phyloP scores from a whole-genome alignment of 495 filamentous ascomycete species.

The Penicillium waksmanii region DNA sequence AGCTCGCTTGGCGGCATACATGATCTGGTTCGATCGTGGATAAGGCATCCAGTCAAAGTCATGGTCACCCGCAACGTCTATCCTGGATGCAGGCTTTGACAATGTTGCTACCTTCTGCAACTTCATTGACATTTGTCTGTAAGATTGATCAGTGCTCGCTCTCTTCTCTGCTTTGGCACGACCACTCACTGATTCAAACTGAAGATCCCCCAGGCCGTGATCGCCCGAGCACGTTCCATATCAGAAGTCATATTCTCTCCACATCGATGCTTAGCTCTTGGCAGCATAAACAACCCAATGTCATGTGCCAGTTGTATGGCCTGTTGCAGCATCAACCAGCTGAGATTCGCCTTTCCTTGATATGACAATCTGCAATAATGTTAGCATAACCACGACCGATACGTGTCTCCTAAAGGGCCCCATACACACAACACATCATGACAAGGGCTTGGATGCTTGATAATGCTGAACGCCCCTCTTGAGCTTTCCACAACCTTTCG shows the following conservation, averaged over 20 bases:
- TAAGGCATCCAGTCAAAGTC: slow-evolving; percentile 40
- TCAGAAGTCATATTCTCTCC: slow-evolving; percentile 21
- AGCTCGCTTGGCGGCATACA: slow-evolving; percentile 33
- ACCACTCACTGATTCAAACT: slow-evolving; percentile 35
- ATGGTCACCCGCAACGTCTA: slow-evolving; percentile 19
- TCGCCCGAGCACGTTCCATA: slow-evolving; percentile 25
- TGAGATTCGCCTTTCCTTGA: slow-evolving; percentile 31
- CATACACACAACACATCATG: slow-evolving; percentile 44
- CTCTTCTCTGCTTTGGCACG: background rate
- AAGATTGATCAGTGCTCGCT: background rate
- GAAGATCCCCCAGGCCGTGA: slow-evolving; percentile 41
- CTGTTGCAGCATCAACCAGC: slow-evolving; percentile 41
- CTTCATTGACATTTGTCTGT: slow-evolving; percentile 38
- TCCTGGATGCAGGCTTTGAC: slow-evolving; percentile 21
- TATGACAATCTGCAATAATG: slow-evolving; percentile 31
- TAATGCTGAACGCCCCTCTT: slow-evolving; percentile 36
- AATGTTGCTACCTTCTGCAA: slow-evolving; percentile 26
- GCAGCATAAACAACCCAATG: slow-evolving; percentile 33
- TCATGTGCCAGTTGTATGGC: slow-evolving; percentile 40
- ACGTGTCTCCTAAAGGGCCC: background rate
- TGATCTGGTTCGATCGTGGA: slow-evolving; percentile 36
- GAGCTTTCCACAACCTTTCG: slow-evolving; percentile 38
- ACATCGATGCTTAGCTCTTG: slow-evolving; percentile 11
- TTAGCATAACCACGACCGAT: background rate
- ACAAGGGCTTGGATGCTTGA: slow-evolving; percentile 42